A percentile compares a stretch with the other conserved stretches of the same genome.
Evolutionary conservation across 441 rosid genomes (phyloP).

Genomic region (Caryocar brasiliense): DNA sequence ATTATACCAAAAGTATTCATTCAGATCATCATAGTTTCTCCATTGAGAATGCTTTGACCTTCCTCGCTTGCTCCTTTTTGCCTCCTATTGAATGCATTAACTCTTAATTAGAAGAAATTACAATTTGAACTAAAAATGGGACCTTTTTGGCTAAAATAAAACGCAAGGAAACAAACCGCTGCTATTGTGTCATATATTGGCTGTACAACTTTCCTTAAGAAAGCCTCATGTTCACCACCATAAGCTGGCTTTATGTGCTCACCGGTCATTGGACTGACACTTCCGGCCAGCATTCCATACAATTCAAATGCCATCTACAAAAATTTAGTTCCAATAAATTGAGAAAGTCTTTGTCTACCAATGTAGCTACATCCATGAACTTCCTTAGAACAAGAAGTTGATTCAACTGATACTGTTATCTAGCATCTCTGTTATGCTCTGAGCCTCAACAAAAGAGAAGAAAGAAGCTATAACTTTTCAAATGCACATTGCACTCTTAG

Average conservation of each 20-base stretch:
- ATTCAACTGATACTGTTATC: no score
- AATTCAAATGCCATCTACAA: slow-evolving; percentile 41
- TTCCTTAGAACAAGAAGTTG: no score
- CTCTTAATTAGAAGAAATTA: no score
- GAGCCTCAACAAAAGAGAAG: no score
- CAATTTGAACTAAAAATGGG: not conserved
- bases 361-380: no score
- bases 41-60: slow-evolving; percentile 96
- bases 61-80: slow-evolving; percentile 68
- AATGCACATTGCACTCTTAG: no score
- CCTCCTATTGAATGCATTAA: slow-evolving; percentile 55
- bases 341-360: no score
- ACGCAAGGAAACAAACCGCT: slow-evolving; percentile 32
- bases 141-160: not conserved
- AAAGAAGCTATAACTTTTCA: no score
- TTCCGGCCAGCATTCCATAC: slow-evolving; percentile 94
- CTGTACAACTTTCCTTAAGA: slow-evolving; percentile 77
- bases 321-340: no score
- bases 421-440: no score
- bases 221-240: slow-evolving; percentile 96
- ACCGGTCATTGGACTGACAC: slow-evolving; percentile 92
- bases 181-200: slow-evolving; percentile 81
- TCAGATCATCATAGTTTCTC: slow-evolving; percentile 97
- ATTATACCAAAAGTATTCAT: slow-evolving; percentile 87
- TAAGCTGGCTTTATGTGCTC: slow-evolving; percentile 92